Percentiles rank a stretch among this genome's conserved stretches.
These are phyloP conservation scores for Fonsecaea pedrosoi DNA, from an alignment of 2,329 filamentous ascomycete genomes.

Conservation along the genomic window DNA sequence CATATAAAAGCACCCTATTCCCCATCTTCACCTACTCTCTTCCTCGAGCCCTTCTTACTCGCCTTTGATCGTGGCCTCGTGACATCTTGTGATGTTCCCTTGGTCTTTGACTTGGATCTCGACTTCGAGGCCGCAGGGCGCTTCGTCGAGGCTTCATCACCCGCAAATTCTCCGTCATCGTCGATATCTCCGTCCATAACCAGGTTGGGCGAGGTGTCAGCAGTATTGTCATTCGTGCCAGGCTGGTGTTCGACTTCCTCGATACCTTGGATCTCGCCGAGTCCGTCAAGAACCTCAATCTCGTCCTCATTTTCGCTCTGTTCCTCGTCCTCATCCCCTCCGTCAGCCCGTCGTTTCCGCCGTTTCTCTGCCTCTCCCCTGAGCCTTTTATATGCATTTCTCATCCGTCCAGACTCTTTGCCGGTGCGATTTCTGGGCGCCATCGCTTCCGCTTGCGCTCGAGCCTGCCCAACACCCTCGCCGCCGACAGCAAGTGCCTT, in stretches of 20 bases:
- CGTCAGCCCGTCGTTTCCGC: conserved; percentile 31
- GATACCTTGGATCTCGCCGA: conserved; percentile 34
- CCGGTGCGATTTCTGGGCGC: conserved; percentile 67
- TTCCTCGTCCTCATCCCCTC: conserved; percentile 53
- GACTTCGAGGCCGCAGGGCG: neutral
- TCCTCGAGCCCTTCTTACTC: neutral
- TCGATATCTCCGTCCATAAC: neutral
- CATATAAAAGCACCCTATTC: neutral
- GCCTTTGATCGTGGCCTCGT: neutral
- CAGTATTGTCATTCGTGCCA: neutral
- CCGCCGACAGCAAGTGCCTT: conserved; percentile 29
- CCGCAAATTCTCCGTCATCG: conserved; percentile 46
- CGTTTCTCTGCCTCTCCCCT: conserved; percentile 59
- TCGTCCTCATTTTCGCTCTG: conserved; percentile 6
- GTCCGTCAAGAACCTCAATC: conserved; percentile 23
- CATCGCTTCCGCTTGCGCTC: conserved; percentile 26
- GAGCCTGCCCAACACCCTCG: conserved; percentile 17
- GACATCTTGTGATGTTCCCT: neutral
- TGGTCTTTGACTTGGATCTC: conserved; percentile 13
- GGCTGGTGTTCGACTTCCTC: conserved; percentile 23
- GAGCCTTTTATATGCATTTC: conserved; percentile 73
- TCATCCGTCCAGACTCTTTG: conserved; percentile 76
- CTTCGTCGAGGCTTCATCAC: conserved; percentile 14
- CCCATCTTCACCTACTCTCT: neutral
- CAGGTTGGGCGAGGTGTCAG: neutral